Evolutionary conservation across 192 early-diverging fungal species (phyloP).

Genomic region (Obelidium mucronatum): DNA sequence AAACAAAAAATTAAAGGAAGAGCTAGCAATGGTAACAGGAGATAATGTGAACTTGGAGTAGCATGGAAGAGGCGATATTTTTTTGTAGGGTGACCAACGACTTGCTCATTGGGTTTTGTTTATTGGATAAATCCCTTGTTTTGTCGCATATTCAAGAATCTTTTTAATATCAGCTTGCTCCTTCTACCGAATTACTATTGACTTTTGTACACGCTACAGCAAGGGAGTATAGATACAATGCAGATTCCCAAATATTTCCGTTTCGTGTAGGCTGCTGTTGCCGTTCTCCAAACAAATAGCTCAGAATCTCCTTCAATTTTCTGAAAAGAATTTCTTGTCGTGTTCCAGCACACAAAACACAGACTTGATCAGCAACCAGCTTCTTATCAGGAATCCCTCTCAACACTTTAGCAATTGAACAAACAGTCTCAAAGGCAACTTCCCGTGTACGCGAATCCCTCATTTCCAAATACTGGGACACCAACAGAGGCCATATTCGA

Average conservation of each 20-base stretch:
- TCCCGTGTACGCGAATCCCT: slow-evolving; percentile 6
- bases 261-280: not conserved
- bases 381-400: not conserved
- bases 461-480: slow-evolving; percentile 1
- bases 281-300: not conserved
- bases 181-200: too few relatives aligned
- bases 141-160: too few relatives aligned
- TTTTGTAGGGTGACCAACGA: not conserved
- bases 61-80: not conserved
- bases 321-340: not conserved
- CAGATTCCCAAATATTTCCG: not conserved
- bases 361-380: slow-evolving; percentile 6
- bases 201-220: not conserved
- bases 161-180: too few relatives aligned
- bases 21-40: not conserved
- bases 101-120: too few relatives aligned
- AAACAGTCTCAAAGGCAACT: slow-evolving; percentile 17
- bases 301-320: not conserved
- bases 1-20: slow-evolving; percentile 65
- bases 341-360: not conserved
- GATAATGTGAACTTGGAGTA: not conserved
- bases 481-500: not conserved
- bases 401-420: not conserved
- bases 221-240: not conserved
- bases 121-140: too few relatives aligned